Base-by-base conservation (phyloP, 164 flowering plant genomes). In the Tinospora cordifolia region DNA sequence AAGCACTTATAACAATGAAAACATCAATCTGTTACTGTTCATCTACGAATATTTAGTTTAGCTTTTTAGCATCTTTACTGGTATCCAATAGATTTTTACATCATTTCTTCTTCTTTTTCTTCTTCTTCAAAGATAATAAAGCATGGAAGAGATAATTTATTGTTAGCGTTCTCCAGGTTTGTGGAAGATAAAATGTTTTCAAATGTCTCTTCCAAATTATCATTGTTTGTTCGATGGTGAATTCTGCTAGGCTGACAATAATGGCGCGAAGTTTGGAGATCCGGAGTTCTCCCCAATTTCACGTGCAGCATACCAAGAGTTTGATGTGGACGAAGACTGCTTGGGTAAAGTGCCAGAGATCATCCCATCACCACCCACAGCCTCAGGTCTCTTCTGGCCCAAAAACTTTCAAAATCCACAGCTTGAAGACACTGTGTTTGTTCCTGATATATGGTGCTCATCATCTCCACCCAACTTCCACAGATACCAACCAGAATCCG, bases 381-480 rank as follows among this genome's bases (percentile, higher is more conserved):
- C 87, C 24, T 87, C 96, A 1, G 96, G 92, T 2, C 82, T 90
- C 6, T 67, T 82, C 74, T 86, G 93, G 93, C 89, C 97, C 8
- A 85, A 77, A 71, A 75, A 26, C 73, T 64, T 71, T 39, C 79
- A 69, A 6, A 67, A 49, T 57, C 68, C 64, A 54, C 65, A 46
- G 17, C 63, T 72, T 3, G 87, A 87, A 54, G 30, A 40, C 63
- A 51, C 82, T 17, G 85, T 73, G 8, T 88, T 71, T 77, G 97
- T 91, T 41, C 95, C 97, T 10, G 95, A 92, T 54, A 72, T 88
- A 57, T 74, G 76, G 68, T 71, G 67, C 72, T 73, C 79, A 6
- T 73, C 79, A 6, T 62, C 71, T 0, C 30, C 58, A 51, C 79
- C 72, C 40, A 70, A 60, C 17, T 14, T 41, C 12, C 69, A 39